These are phyloP conservation scores for Candida nitratophila DNA, from an alignment of 805 yeast species.

Conservation along the genomic window DNA sequence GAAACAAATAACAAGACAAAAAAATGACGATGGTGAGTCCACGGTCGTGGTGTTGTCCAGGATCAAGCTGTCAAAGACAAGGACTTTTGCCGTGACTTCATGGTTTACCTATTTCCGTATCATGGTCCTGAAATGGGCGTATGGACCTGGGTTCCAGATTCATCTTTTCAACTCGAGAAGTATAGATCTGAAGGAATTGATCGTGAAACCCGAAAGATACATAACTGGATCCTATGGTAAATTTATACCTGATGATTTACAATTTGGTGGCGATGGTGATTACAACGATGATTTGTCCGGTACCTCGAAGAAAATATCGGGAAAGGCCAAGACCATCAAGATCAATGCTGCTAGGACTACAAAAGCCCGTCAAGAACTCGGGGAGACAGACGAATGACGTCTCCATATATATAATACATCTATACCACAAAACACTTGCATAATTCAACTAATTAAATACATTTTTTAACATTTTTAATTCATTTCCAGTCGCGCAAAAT, in stretches of 20 bases:
- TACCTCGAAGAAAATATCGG: conserved; percentile 10
- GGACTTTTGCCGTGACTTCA: conserved; percentile 37
- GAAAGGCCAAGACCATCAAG: conserved; percentile 17
- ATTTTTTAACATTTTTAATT: too few relatives aligned
- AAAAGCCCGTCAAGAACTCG: conserved; percentile 15
- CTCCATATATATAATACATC: too few relatives aligned
- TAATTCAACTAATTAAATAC: too few relatives aligned
- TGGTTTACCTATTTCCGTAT: conserved; percentile 46
- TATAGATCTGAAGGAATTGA: conserved; percentile 23
- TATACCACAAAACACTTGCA: too few relatives aligned
- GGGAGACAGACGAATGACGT: conserved; percentile 3
- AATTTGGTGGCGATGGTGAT: conserved; percentile 6
- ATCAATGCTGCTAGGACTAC: conserved; percentile 20
- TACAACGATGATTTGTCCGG: conserved; percentile 9
- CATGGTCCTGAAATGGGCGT: conserved; percentile 42
- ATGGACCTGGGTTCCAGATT: conserved; percentile 43
- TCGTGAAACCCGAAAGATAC: conserved; percentile 9
- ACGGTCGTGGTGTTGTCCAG: conserved; percentile 16
- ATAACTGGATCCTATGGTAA: conserved; percentile 1
- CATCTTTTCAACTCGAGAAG: conserved; percentile 35
- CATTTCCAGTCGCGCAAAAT: neutral
- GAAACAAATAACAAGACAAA: conserved; percentile 18
- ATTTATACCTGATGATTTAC: conserved; percentile 6
- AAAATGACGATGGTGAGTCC: conserved; percentile 3
- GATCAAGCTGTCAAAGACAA: conserved; percentile 38